Evolutionary conservation across 768 basidiomycete genomes (phyloP).

Genomic region (Rhizopogon vesiculosus): DNA sequence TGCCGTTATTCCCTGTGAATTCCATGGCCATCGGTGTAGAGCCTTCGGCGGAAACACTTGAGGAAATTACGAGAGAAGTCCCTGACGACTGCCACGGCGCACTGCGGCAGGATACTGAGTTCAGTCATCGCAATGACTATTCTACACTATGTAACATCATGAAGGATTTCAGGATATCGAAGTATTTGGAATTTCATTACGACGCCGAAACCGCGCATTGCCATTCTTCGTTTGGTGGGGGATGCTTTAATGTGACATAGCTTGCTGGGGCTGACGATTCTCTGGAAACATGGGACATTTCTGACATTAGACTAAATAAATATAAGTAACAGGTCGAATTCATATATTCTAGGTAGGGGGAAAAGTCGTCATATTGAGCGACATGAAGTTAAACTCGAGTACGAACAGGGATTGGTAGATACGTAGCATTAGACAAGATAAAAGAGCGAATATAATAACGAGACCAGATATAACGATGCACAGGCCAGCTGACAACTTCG

Average conservation of each 20-base stretch:
- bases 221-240: background rate
- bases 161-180: background rate
- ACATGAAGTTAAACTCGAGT: too few relatives aligned
- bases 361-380: too few relatives aligned
- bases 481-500: too few relatives aligned
- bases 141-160: too few relatives aligned
- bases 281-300: background rate
- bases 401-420: too few relatives aligned
- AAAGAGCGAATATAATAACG: too few relatives aligned
- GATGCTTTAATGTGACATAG: background rate
- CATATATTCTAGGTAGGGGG: too few relatives aligned
- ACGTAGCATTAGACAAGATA: too few relatives aligned
- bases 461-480: too few relatives aligned
- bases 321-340: too few relatives aligned
- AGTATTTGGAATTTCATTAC: background rate
- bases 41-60: background rate
- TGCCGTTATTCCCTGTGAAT: background rate
- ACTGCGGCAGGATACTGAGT: background rate
- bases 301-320: background rate
- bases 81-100: background rate
- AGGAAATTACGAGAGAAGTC: background rate
- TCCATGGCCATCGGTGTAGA: background rate
- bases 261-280: background rate
- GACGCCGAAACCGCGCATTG: background rate
- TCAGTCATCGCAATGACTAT: background rate